Conservation (phyloP, 2,329 filamentous ascomycete genomes). For the Botrytis sinoallii region DNA sequence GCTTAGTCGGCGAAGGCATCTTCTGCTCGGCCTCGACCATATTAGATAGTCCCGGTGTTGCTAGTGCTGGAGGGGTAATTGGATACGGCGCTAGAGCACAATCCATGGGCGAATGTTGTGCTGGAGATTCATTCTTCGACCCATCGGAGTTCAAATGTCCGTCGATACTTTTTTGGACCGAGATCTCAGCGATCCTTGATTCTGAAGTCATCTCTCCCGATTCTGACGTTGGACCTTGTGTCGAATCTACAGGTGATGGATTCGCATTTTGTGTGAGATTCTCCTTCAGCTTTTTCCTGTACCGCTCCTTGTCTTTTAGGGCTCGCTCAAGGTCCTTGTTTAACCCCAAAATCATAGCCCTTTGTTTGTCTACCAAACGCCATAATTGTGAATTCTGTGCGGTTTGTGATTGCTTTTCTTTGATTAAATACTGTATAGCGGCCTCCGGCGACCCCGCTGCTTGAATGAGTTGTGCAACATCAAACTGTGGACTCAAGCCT, state of each 20-base stretch:
- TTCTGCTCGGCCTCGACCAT: constrained; percentile 54
- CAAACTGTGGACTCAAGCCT: constrained; percentile 55
- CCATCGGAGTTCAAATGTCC: constrained; percentile 33
- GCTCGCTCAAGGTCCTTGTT: constrained; percentile 92
- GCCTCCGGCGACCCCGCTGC: constrained; percentile 86
- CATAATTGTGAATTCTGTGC: constrained; percentile 92
- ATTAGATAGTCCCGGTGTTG: constrained; percentile 41
- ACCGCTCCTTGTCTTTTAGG: constrained; percentile 91
- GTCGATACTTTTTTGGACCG: constrained; percentile 24
- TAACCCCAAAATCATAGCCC: constrained; percentile 86
- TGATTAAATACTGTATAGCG: constrained; percentile 81
- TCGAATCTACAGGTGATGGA: constrained; percentile 36
- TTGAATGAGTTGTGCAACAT: constrained; percentile 75
- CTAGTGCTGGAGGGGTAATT: constrained; percentile 56
- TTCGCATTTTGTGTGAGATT: constrained; percentile 45
- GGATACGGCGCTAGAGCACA: constrained; percentile 60
- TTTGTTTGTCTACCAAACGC: constrained; percentile 94
- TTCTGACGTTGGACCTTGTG: constrained; percentile 31
- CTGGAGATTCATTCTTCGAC: constrained; percentile 33
- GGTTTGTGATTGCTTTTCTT: constrained; percentile 84
- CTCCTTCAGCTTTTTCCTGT: constrained; percentile 87
- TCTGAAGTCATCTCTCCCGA: constrained; percentile 31
- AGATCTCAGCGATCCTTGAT: constrained; percentile 15
- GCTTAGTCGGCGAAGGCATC: constrained; percentile 61
- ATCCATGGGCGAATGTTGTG: constrained; percentile 53